A percentile compares a stretch with the other conserved stretches of the same genome.
Evolutionary conservation across 768 basidiomycete genomes (phyloP).

Genomic region (Mycena galericulata): DNA sequence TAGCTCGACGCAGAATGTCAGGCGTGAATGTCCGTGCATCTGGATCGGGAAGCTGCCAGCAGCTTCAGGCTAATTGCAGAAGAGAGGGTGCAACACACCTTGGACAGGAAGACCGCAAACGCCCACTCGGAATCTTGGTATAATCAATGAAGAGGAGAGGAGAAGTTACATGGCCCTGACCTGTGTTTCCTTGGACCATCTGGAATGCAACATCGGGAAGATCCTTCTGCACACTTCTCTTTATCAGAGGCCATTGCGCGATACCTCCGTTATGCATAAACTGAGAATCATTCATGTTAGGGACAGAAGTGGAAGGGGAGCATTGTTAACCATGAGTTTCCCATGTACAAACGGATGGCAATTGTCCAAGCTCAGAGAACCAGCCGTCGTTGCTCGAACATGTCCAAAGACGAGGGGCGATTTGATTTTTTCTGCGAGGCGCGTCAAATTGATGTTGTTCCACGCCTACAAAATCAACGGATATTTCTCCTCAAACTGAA

Average conservation of each 20-base stretch:
- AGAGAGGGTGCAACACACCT: conserved; percentile 54
- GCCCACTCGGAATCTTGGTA: conserved; percentile 94
- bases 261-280: conserved; percentile 99
- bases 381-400: conserved; percentile 94
- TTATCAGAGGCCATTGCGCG: conserved; percentile 83
- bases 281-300: conserved; percentile 55
- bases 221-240: conserved; percentile 80
- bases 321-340: conserved; percentile 82
- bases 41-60: conserved; percentile 78
- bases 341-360: conserved; percentile 96
- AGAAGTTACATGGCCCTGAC: conserved; percentile 50
- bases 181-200: conserved; percentile 92
- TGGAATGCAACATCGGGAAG: conserved; percentile 89
- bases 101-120: conserved; percentile 91
- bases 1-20: conserved; percentile 79
- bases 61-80: conserved; percentile 21
- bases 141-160: conserved; percentile 5
- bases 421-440: conserved; percentile 97
- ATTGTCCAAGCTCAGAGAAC: conserved; percentile 91
- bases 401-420: conserved; percentile 96
- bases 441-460: conserved; percentile 95
- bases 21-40: conserved; percentile 82
- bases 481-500: background rate
- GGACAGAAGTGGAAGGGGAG: conserved; percentile 2
- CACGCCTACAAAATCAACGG: conserved; percentile 74